These are phyloP conservation scores for Cladosporium colombiae DNA, from an alignment of 2,329 filamentous ascomycete genomes.

Conservation along the genomic window DNA sequence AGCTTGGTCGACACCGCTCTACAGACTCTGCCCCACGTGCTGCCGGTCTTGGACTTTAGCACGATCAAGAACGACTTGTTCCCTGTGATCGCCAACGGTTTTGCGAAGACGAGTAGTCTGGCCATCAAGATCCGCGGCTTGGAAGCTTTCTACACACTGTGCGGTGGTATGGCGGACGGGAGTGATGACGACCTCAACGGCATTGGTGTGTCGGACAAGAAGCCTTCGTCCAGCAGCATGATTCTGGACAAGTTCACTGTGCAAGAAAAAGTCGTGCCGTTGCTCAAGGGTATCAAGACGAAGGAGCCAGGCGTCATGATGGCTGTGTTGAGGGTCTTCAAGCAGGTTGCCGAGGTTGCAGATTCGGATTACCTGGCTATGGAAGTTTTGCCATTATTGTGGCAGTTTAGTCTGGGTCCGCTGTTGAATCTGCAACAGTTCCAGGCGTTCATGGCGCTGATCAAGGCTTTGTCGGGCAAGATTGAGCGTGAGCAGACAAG, in stretches of 20 bases:
- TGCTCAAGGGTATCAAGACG: slow-evolving; percentile 91
- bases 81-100: slow-evolving; percentile 84
- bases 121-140: slow-evolving; percentile 92
- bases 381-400: slow-evolving; percentile 85
- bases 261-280: slow-evolving; percentile 92
- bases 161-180: slow-evolving; percentile 61
- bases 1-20: slow-evolving; percentile 84
- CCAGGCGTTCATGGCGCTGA: slow-evolving; percentile 83
- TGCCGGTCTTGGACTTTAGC: slow-evolving; percentile 89
- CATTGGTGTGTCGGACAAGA: slow-evolving; percentile 52
- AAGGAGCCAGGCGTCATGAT: slow-evolving; percentile 98
- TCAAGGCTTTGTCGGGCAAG: slow-evolving; percentile 74
- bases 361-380: slow-evolving; percentile 91
- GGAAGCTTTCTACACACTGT: slow-evolving; percentile 86
- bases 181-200: slow-evolving; percentile 67
- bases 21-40: slow-evolving; percentile 72
- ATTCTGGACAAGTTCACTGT: slow-evolving; percentile 97
- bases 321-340: slow-evolving; percentile 81
- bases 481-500: slow-evolving; percentile 87
- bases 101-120: slow-evolving; percentile 88
- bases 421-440: slow-evolving; percentile 84
- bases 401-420: slow-evolving; percentile 88
- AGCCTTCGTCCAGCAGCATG: slow-evolving; percentile 57
- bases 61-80: slow-evolving; percentile 98
- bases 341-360: slow-evolving; percentile 76